Conservation (phyloP, 805 yeast genomes). For the Maudiozyma bulderi region DNA sequence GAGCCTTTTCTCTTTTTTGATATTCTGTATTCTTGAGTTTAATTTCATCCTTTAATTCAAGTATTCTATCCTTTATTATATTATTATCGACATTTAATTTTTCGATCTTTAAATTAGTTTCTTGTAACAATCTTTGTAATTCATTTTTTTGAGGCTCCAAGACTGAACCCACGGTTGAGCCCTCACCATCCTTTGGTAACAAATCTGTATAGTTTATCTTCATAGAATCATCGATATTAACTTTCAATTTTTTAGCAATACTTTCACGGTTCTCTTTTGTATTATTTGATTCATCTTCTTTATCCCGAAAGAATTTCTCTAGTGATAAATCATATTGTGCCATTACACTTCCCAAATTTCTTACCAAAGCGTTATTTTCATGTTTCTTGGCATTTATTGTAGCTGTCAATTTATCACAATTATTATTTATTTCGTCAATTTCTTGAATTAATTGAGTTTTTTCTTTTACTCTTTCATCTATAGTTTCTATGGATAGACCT, state of each 20-base stretch:
- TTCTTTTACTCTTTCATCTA: constrained; percentile 54
- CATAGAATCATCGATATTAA: constrained; percentile 19
- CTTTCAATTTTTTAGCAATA: constrained; percentile 29
- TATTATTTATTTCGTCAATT: constrained; percentile 38
- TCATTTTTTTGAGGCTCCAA: constrained; percentile 26
- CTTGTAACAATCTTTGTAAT: constrained; percentile 24
- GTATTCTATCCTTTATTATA: constrained; percentile 45
- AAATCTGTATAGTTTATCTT: constrained; percentile 9
- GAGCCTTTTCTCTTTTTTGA: constrained; percentile 48
- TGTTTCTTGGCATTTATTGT: constrained; percentile 40
- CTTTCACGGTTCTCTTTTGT: constrained; percentile 10
- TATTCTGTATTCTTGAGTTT: constrained; percentile 47
- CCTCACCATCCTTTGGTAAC: constrained; percentile 4
- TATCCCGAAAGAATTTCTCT: constrained; percentile 25
- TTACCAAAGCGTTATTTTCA: constrained; percentile 41
- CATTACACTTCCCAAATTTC: constrained; percentile 41
- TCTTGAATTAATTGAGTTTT: constrained; percentile 48
- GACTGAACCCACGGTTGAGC: background rate
- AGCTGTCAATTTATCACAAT: constrained; percentile 39
- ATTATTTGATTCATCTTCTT: constrained; percentile 8
- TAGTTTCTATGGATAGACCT: constrained; percentile 52
- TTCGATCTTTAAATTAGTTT: constrained; percentile 27
- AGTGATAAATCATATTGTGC: constrained; percentile 51
- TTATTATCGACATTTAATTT: constrained; percentile 12
- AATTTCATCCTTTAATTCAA: constrained; percentile 44